phyloP scores from a whole-genome alignment of 2,329 filamentous ascomycete genomes.

The Aspergillus calidoustus region DNA sequence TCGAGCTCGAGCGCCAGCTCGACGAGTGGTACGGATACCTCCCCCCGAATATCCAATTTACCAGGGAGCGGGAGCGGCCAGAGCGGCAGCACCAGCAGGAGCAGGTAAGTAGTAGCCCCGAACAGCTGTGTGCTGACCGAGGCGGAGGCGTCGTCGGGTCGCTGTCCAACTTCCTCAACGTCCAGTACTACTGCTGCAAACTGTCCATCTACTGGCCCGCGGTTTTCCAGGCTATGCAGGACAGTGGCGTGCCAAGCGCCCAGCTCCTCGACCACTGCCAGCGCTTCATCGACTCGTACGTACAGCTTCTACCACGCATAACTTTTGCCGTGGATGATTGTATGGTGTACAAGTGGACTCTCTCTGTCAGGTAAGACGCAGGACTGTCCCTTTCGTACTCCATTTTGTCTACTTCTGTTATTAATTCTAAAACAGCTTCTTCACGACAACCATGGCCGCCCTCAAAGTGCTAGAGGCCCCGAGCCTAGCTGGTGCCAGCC shows the following conservation, averaged over 20 bases:
- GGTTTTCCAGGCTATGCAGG: constrained; percentile 28
- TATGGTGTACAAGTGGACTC: no score
- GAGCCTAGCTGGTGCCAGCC: no score
- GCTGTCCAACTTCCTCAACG: constrained; percentile 25
- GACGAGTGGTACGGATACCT: constrained; percentile 37
- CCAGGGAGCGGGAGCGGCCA: constrained; percentile 4
- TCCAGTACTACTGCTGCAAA: constrained; percentile 36
- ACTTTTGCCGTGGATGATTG: no score
- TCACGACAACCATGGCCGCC: no score
- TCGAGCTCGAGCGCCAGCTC: constrained; percentile 36
- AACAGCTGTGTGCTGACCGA: no score
- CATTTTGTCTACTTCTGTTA: no score
- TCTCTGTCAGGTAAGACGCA: no score
- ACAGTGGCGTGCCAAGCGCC: not conserved
- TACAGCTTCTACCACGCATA: constrained; percentile 13
- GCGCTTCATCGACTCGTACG: constrained; percentile 25
- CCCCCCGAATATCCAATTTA: constrained; percentile 31
- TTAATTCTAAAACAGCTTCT: no score
- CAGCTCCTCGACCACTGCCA: constrained; percentile 22
- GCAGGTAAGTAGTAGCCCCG: no score
- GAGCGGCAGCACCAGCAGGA: not conserved
- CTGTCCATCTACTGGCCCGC: constrained; percentile 38
- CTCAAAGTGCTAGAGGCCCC: no score
- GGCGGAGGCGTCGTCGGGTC: not conserved
- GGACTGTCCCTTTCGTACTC: no score